phyloP scores from a whole-genome alignment of 768 basidiomycete species.

The Candolleomyces eurysporus region DNA sequence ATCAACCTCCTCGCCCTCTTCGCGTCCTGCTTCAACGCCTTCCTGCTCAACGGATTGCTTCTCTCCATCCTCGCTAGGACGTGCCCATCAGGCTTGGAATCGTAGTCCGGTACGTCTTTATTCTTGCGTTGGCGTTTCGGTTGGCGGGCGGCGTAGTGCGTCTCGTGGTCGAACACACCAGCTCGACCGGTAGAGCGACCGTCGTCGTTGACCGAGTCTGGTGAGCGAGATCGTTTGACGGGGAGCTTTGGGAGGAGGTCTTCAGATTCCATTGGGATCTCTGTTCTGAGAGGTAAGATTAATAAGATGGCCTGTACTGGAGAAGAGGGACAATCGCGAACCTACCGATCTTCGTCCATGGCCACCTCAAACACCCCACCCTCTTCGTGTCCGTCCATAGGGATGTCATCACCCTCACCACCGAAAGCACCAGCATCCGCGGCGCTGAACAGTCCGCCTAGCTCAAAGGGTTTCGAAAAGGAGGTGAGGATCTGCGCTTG shows the following conservation, averaged over 20 bases:
- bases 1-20: constrained; percentile 60
- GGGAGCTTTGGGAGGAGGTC: constrained; percentile 31
- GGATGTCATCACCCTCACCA: constrained; percentile 38
- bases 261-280: constrained; percentile 33
- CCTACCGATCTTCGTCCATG: constrained; percentile 42
- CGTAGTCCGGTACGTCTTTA: constrained; percentile 53
- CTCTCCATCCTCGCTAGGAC: constrained; percentile 45
- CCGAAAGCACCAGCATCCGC: constrained; percentile 83
- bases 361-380: constrained; percentile 39
- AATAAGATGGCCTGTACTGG: neutral
- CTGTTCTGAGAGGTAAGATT: constrained; percentile 13
- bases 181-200: constrained; percentile 9
- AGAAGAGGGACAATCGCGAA: neutral
- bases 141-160: constrained; percentile 31
- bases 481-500: constrained; percentile 73
- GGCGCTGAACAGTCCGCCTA: constrained; percentile 75
- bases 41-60: constrained; percentile 60
- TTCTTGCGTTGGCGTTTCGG: constrained; percentile 63
- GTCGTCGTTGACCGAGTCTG: constrained; percentile 13
- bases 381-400: constrained; percentile 44
- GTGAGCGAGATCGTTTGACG: constrained; percentile 34
- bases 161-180: constrained; percentile 13
- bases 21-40: constrained; percentile 59
- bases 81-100: constrained; percentile 47
- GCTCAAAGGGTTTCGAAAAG: constrained; percentile 76